phyloP scores from a whole-genome alignment of 768 basidiomycete species.

The Coprinellus micaceus region DNA sequence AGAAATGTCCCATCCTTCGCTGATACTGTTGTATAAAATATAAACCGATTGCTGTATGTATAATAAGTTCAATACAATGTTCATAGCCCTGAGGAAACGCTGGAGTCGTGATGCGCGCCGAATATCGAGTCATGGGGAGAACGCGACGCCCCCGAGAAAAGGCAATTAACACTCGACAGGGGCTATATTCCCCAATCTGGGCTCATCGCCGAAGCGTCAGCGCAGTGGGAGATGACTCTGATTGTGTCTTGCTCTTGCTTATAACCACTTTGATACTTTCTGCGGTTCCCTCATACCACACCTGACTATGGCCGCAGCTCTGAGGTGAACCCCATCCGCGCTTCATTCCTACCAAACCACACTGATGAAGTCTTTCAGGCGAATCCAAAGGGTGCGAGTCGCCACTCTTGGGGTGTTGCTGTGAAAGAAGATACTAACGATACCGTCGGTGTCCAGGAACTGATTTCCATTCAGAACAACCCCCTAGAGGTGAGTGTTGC shows the following conservation, averaged over 20 bases:
- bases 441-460: constrained; percentile 46
- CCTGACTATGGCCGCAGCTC: too few species aligned
- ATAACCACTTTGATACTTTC: constrained; percentile 1
- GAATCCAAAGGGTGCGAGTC: constrained; percentile 63
- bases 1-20: neutral
- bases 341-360: too few species aligned
- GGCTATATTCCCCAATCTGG: neutral
- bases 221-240: constrained; percentile 7
- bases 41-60: too few species aligned
- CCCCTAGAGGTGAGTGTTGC: constrained; percentile 55
- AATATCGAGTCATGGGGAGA: too few species aligned
- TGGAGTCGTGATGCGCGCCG: too few species aligned
- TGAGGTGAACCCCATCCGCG: too few species aligned
- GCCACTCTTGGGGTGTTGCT: neutral
- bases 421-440: neutral
- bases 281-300: neutral
- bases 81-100: too few species aligned
- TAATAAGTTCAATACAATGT: too few species aligned
- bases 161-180: too few species aligned
- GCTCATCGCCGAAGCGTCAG: neutral
- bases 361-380: too few species aligned
- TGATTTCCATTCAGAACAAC: constrained; percentile 53
- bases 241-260: constrained; percentile 10
- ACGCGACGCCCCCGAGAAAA: too few species aligned
- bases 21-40: neutral